Base-by-base conservation (phyloP, 345 rosid genomes). In the Bretschneidera sinensis region DNA sequence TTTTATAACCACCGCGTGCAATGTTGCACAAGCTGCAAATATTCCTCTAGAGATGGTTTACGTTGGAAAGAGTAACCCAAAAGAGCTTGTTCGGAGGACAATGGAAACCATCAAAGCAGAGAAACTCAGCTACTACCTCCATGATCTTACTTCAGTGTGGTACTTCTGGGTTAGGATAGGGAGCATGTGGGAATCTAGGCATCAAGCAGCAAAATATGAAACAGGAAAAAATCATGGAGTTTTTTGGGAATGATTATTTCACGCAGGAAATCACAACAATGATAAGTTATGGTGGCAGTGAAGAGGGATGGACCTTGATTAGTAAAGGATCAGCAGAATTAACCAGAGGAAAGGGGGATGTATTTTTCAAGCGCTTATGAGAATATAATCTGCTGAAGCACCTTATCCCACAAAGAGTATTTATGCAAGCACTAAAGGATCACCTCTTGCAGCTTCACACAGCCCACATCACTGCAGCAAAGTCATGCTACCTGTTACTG, bases 1-100 rank as follows among this genome's bases (percentile, higher is more conserved):
- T 19, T 82, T 72, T 70, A 78, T 87, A 11, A 19, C 0, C 9
- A 28, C 77, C 0, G 78, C 83, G 63, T 43, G 62, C 5, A 34
- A 39, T 6, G 78, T 76, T 8, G 84, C 92, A 0, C 23, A 21
- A 50, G 72, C 62, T 0, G 85, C 88, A 15, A 54, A 54, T 6
- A 78, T 86, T 58, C 35, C 60, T 19, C 39, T 86, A 0, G 84
- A 71, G 54, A 82, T 86, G 92, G 78, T 82, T 20, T 86, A 89
- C 43, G 91, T 84, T 0, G 96, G 96, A 47, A 83, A 83, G 67
- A 81, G 89, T 71, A 76, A 74, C 58, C 95, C 86, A 0, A 80
- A 69, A 59, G 86, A 76, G 3, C 80, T 72, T 13, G 66, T 79
- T 43, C 55, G 68, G 23, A 79, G 77, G 43, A 85, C 71, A 65